Base-by-base conservation (phyloP, 768 basidiomycete genomes). In the Tylopilus intermedius region DNA sequence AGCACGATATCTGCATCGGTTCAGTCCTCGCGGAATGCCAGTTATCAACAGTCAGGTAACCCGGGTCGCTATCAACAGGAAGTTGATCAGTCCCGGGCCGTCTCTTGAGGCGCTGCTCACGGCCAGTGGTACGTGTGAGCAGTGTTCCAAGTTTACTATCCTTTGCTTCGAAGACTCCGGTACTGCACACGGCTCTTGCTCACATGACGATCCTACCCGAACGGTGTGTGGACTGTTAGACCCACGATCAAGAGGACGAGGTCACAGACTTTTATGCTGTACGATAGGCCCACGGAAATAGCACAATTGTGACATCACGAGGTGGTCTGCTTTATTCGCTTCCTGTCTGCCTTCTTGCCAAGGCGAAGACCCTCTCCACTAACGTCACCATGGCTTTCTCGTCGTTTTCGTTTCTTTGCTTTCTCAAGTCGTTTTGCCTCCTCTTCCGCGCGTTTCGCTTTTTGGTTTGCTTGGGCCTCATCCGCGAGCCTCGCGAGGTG, bases 401-500 rank as follows among this genome's bases (percentile, higher is more conserved):
- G 63, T 29, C 61, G 64, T 52, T 66, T 68, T 47, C 62, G 61
- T 47, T 67, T 64, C 49, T 67, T 69, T 56, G 65, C 60, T 50
- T 67, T 67, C 55, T 63, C 55, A 49, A 62, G 50, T 58, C 57
- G 60, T 49, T 65, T 57, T 26, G 57, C 55, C 58, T 67, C 60
- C 51, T 62, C 64, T 64, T 67, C 46, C 29, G 62, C 59, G 49
- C 58, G 56, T 51, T 53, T 62, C 50, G 58, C 65, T 26, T 62
- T 54, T 7, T 57, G 63, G 5, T n/a, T 53, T 29, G 62, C 65
- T 38, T 51, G 62, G 10, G 63, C 67, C 40, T 66, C 65, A 33
- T 73, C 67, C 7, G 63, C 59, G 47, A 66, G 55, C 49, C 57
- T 60, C 6, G 67, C 69, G 37, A 72, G 66, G 44, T 62, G 58